Evolutionary conservation across 352 stramenopile species (phyloP).

Genomic region (Globisporangium spinosum): DNA sequence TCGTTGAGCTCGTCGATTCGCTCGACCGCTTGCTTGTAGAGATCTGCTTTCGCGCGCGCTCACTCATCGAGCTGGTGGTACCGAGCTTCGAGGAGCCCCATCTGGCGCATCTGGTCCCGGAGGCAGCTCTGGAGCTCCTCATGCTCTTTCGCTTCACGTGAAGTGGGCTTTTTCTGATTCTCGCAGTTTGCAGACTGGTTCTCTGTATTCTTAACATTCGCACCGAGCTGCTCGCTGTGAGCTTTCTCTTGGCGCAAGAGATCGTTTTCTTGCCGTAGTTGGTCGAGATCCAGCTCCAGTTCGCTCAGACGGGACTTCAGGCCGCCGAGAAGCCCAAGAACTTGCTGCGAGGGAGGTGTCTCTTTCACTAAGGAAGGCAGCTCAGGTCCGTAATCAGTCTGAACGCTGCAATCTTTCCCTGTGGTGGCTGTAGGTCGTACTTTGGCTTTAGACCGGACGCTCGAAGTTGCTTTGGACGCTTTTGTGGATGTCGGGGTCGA

Average conservation of each 20-base stretch:
- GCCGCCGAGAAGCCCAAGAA: conserved; percentile 25
- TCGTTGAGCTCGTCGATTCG: conserved; percentile 37
- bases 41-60: conserved; percentile 24
- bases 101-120: conserved; percentile 32
- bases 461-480: not conserved
- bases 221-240: not conserved
- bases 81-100: conserved; percentile 51
- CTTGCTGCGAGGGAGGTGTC: not conserved
- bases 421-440: not conserved
- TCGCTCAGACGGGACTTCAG: conserved; percentile 38
- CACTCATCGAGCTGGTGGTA: conserved; percentile 47
- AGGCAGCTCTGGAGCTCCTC: conserved; percentile 33
- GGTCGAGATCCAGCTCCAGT: conserved; percentile 43
- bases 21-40: conserved; percentile 37
- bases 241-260: conserved; percentile 32
- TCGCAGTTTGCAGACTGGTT: not conserved
- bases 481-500: conserved; percentile 3
- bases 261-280: conserved; percentile 52
- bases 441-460: not conserved
- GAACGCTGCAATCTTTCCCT: conserved; percentile 6
- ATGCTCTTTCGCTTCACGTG: conserved; percentile 13
- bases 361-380: not conserved
- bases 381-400: not conserved
- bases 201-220: not conserved
- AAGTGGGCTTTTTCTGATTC: not conserved